Evolutionary conservation across 2,329 filamentous ascomycete genomes (phyloP).

Genomic region (Diplodia mutila): DNA sequence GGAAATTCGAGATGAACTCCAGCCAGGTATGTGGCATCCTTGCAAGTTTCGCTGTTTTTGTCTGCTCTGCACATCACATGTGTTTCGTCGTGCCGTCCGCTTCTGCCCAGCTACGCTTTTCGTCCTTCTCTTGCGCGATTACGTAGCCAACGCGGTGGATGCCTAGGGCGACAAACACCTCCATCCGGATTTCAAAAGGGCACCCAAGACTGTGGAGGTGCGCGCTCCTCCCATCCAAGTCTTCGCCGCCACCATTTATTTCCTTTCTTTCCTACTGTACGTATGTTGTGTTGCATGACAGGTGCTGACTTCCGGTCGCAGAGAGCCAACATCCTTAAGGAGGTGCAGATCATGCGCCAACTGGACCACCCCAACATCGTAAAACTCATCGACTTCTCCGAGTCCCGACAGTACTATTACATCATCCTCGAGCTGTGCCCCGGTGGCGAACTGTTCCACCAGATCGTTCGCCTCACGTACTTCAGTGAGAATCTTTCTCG

Average conservation of each 20-base stretch:
- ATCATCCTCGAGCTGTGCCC: conserved; percentile 94
- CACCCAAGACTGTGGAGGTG: conserved; percentile 95
- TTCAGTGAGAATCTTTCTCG: conserved; percentile 95
- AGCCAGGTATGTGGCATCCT: conserved; percentile 80
- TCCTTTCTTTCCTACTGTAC: conserved; percentile 30
- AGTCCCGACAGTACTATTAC: conserved; percentile 95
- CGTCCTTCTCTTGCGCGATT: conserved; percentile 36
- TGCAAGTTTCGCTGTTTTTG: conserved; percentile 11
- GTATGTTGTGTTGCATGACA: conserved; percentile 28
- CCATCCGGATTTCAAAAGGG: conserved; percentile 91
- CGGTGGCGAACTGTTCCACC: conserved; percentile 95
- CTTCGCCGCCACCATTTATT: conserved; percentile 33
- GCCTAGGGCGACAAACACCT: conserved; percentile 85
- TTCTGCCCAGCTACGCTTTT: conserved; percentile 32
- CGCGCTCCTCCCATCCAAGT: conserved; percentile 45
- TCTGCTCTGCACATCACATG: conserved; percentile 27
- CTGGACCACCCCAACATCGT: conserved; percentile 96
- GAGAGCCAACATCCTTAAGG: conserved; percentile 97
- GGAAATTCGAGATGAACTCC: conserved; percentile 98
- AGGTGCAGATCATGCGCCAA: conserved; percentile 98
- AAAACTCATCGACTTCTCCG: conserved; percentile 89
- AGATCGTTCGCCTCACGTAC: conserved; percentile 96
- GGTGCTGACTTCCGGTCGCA: conserved; percentile 55
- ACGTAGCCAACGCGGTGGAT: conserved; percentile 55
- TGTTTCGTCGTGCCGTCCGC: conserved; percentile 22